Evolutionary conservation across 2,329 filamentous ascomycete genomes (phyloP).

Genomic region (Ophiostoma triangulosporum): DNA sequence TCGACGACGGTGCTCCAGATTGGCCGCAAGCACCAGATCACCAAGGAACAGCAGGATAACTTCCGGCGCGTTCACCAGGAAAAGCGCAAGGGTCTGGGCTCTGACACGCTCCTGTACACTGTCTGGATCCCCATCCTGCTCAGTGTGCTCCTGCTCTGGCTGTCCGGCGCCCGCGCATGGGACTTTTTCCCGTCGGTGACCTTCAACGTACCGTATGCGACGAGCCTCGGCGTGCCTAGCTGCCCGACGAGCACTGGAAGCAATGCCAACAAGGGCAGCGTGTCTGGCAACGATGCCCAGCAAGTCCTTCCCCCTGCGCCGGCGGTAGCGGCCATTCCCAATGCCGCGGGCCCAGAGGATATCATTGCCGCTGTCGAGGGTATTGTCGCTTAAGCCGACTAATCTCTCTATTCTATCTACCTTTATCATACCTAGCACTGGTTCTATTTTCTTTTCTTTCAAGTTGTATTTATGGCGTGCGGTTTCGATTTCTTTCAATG

Average conservation of each 20-base stretch:
- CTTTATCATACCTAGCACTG: no score
- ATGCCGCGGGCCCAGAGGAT: background rate
- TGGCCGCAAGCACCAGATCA: conserved; percentile 49
- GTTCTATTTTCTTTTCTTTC: background rate
- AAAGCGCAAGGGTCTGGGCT: conserved; percentile 49
- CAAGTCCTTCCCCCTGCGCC: conserved; percentile 2
- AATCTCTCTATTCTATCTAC: background rate
- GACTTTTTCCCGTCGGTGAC: conserved; percentile 12
- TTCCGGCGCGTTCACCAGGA: conserved; percentile 46
- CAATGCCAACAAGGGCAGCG: background rate
- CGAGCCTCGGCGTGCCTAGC: conserved; percentile 10
- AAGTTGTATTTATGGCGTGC: background rate
- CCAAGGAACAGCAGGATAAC: conserved; percentile 51
- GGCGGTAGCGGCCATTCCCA: conserved; percentile 1
- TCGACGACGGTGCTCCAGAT: conserved; percentile 39
- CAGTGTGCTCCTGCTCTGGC: conserved; percentile 14
- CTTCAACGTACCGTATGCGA: conserved; percentile 14
- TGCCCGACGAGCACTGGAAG: conserved; percentile 1
- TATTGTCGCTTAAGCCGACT: background rate
- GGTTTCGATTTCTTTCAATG: background rate
- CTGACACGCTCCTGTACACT: conserved; percentile 53
- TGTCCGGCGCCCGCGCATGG: conserved; percentile 12
- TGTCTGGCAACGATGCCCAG: background rate
- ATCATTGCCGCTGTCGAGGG: conserved; percentile 1
- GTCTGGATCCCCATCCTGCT: conserved; percentile 31